A percentile compares a stretch with the other conserved stretches of the same genome.
Conservation (phyloP, 805 yeast species). For the Millerago galiae region DNA sequence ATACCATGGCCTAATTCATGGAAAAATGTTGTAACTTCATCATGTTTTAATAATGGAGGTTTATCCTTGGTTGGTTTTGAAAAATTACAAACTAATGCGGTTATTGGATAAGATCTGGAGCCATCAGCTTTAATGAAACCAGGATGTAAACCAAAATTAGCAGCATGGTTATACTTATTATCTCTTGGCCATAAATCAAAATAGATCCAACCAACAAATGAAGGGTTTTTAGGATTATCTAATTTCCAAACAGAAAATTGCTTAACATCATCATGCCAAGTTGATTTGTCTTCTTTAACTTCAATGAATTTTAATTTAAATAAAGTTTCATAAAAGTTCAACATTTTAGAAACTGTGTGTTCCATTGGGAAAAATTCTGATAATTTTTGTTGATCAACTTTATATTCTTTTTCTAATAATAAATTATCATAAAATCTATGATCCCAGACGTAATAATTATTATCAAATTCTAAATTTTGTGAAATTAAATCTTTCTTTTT, state of each 20-base stretch:
- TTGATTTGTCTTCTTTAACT: constrained; percentile 31
- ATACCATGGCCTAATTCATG: constrained; percentile 90
- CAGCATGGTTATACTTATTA: constrained; percentile 87
- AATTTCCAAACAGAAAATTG: constrained; percentile 66
- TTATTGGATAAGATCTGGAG: constrained; percentile 53
- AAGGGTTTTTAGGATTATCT: constrained; percentile 41
- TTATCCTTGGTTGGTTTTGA: constrained; percentile 64
- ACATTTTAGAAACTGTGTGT: constrained; percentile 61
- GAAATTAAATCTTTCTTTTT: constrained; percentile 46
- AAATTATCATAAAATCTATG: constrained; percentile 57
- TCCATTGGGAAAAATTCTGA: constrained; percentile 76
- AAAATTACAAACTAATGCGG: constrained; percentile 80
- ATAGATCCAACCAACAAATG: constrained; percentile 71
- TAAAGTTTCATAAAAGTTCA: constrained; percentile 60
- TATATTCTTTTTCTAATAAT: constrained; percentile 58
- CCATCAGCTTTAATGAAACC: constrained; percentile 49
- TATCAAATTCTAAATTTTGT: constrained; percentile 37
- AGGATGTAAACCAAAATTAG: constrained; percentile 64
- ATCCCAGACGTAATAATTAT: constrained; percentile 64
- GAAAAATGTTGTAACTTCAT: constrained; percentile 77
- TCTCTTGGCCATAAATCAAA: constrained; percentile 81
- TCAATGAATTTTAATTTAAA: constrained; percentile 64
- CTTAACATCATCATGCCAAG: constrained; percentile 78
- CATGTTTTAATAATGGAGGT: constrained; percentile 71
- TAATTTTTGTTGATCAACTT: constrained; percentile 66